Base-by-base conservation (phyloP, 768 basidiomycete species). In the Lepiota venenata region DNA sequence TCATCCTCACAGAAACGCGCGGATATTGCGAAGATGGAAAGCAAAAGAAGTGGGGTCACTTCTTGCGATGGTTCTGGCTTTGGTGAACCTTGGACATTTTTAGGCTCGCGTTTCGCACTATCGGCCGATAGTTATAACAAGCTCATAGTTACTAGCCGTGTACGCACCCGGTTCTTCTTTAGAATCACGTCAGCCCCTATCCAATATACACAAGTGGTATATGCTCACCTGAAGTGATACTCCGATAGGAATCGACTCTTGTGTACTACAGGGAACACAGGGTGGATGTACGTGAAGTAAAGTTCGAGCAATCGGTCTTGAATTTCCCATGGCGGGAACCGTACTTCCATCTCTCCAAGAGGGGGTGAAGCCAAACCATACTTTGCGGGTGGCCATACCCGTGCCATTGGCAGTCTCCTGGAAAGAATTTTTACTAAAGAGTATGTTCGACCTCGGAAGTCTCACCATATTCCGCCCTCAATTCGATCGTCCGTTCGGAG, bases 251-350 rank as follows among this genome's bases (percentile, higher is more conserved):
- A 92, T 18, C 80, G 77, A 11, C 68, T 71, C 68, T 85, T 88
- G 67, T 90, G 82, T n/a, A 93, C 69, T 43, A 94, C 76, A 6
- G 93, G 93, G 61, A 90, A 88, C 49, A 84, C 76, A 5, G 93
- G 91, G 60, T 95, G 92, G 27, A 88, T 84, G 62, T 91, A 88
- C 10, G 81, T 81, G 69, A 93, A 93, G 67, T 91, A 95, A 7
- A 92, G 71, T 29, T 81, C 78, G 47, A 94, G 66, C 3, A 94
- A 75, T 37, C 76, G 79, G 53, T 88, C 81, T 66, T 91, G 91
- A 32, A 81, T 70, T 15, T 77, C 74, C 18, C 74, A 62, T 22
- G 85, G 74, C 14, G 92, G 92, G 38, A 94, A 67, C 12, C 69
- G 70, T 32, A 81, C 72, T 37, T 74, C 65, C 40, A 78, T 71